A percentile compares a stretch with the other conserved stretches of the same genome.
Evolutionary conservation across 768 basidiomycete genomes (phyloP).

Genomic region (Xerocomus brunneocitrinus): DNA sequence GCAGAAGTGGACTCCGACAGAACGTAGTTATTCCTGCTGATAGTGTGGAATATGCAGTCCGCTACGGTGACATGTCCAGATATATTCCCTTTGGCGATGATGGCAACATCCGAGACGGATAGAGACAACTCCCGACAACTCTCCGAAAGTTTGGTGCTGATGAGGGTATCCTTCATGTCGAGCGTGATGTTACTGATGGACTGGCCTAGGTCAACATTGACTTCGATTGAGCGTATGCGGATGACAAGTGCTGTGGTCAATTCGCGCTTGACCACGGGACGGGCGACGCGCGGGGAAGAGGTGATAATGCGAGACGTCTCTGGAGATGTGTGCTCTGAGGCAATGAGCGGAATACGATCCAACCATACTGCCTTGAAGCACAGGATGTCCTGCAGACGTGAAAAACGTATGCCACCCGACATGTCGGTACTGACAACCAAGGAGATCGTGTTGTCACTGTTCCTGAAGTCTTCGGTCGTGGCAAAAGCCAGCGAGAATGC

Average conservation of each 20-base stretch:
- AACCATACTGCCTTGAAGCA: slow-evolving; percentile 96
- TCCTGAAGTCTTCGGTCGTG: slow-evolving; percentile 41
- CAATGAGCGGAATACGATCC: slow-evolving; percentile 78
- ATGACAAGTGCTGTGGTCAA: slow-evolving; percentile 63
- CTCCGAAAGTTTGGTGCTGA: slow-evolving; percentile 66
- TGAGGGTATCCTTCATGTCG: slow-evolving; percentile 54
- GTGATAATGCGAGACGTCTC: slow-evolving; percentile 18
- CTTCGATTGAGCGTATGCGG: slow-evolving; percentile 64
- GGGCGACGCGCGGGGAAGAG: slow-evolving; percentile 9
- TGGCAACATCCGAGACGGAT: slow-evolving; percentile 50
- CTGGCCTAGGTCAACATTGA: slow-evolving; percentile 82
- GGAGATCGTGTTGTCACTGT: slow-evolving; percentile 54
- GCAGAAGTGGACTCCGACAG: slow-evolving; percentile 32
- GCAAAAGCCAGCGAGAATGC: slow-evolving; percentile 69
- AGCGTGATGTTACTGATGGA: slow-evolving; percentile 73
- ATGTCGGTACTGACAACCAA: slow-evolving; percentile 83
- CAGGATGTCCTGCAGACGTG: slow-evolving; percentile 84
- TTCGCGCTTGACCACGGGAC: slow-evolving; percentile 32
- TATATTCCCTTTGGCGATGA: slow-evolving; percentile 62
- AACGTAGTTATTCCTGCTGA: slow-evolving; percentile 49
- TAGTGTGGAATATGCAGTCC: slow-evolving; percentile 72
- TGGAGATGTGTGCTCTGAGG: slow-evolving; percentile 31
- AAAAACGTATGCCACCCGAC: slow-evolving; percentile 72
- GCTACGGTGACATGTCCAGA: slow-evolving; percentile 66
- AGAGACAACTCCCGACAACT: slow-evolving; percentile 59